Evolutionary conservation across 192 early-diverging fungal species (phyloP).

Genomic region (Coemansia erecta): DNA sequence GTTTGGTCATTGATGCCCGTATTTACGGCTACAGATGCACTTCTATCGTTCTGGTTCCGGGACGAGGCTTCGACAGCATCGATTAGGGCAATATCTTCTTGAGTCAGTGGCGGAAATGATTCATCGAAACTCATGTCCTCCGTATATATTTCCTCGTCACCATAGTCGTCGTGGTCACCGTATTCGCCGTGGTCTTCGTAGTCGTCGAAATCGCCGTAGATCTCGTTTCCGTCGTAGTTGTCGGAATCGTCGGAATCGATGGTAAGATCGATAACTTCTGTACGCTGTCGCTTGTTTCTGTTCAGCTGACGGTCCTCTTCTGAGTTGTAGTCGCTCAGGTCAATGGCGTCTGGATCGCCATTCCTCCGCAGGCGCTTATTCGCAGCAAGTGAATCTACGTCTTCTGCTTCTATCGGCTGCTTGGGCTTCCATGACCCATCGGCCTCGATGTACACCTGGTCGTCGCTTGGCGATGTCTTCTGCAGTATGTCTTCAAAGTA

Average conservation of each 20-base stretch:
- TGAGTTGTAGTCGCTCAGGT: constrained; percentile 26
- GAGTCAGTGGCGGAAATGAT: constrained; percentile 19
- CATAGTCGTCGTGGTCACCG: constrained; percentile 8
- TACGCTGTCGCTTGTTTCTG: constrained; percentile 45
- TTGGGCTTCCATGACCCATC: constrained; percentile 43
- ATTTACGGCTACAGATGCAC: constrained; percentile 2
- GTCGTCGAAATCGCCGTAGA: constrained; percentile 20
- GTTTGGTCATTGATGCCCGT: not conserved
- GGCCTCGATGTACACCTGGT: constrained; percentile 42
- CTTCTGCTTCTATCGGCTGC: constrained; percentile 32
- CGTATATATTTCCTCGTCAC: not conserved
- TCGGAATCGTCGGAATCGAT: constrained; percentile 43
- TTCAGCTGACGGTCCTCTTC: not conserved
- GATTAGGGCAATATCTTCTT: constrained; percentile 41
- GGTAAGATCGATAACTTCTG: constrained; percentile 66
- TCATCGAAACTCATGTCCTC: no score
- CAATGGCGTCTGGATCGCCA: constrained; percentile 17
- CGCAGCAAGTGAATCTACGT: constrained; percentile 30
- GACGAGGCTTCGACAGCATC: not conserved
- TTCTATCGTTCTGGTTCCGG: not conserved
- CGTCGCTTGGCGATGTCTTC: constrained; percentile 21
- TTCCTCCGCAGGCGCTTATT: constrained; percentile 9
- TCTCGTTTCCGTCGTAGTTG: no score
- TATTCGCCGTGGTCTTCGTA: not conserved
- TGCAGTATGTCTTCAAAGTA: constrained; percentile 54